Base-by-base conservation (phyloP, 1,139 yeast species). In the Blastobotrys ciferrii region DNA sequence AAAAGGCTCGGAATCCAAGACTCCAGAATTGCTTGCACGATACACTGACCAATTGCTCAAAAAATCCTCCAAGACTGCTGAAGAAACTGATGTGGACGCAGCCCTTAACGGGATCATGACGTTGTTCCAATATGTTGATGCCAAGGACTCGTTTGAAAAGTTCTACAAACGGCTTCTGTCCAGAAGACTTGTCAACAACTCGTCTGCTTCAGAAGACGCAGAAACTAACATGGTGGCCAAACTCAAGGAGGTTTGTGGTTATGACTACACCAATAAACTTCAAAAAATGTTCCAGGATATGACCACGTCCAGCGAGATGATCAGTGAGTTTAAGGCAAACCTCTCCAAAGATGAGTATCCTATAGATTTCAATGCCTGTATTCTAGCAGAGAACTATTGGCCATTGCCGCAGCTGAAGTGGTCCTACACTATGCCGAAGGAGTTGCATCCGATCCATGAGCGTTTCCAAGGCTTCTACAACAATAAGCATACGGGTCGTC, bases 251-350 rank as follows among this genome's bases (percentile, higher is more conserved):
- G 96, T 87, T 55, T 91, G 94, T 67, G 91, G 96, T 17, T 77
- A 84, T 63, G 98, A 92, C 61, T 94, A 89, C 67, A 91, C 98
- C 1, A 84, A 89, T 51, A 92, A 89, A 66, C 86, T 94, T 70
- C 88, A 96, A 38, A 86, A 91, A 61, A 94, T 94, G 99, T 91
- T 94, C 68, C 87, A 87, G 63, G 98, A 94, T 68, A 88, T 94
- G 76, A 80, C 86, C 60, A 81, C 94, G 2, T 88, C 96, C 0
- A 82, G 81, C 54, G 95, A 88, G 53, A 75, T 92, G 66, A 88
- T 85, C 59, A 65, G 68, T 15, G 75, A 77, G 52, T 88, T 89
- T 64, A 81, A 77, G 60, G 66, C 66, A 4, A 61, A 64, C 2
- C 64, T 70, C 51, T 62, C 67, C 6, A 65, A 71, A 42, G 76